These are phyloP conservation scores for Colletotrichum gloeosporioides DNA, from an alignment of 2,329 filamentous ascomycete genomes.

Conservation along the genomic window DNA sequence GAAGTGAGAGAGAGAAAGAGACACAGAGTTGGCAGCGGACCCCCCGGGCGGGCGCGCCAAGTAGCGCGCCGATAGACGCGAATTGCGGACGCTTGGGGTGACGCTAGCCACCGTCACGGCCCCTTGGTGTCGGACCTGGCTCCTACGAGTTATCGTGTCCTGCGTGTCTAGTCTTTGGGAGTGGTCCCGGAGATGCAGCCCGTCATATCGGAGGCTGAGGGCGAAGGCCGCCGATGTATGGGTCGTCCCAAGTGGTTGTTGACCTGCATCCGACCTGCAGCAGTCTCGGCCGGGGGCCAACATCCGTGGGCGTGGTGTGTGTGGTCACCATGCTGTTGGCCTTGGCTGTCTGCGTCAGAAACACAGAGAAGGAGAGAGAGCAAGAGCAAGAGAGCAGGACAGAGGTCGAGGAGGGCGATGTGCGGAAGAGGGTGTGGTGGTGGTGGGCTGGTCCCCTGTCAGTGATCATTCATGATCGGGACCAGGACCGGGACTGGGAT, in stretches of 20 bases:
- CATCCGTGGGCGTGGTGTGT: neutral
- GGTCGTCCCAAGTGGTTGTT: neutral
- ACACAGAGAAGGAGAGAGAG: neutral
- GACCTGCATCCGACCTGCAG: slow-evolving; percentile 1
- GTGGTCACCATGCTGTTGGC: neutral
- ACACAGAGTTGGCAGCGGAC: neutral
- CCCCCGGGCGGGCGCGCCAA: neutral
- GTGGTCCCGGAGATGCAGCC: neutral
- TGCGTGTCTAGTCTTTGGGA: neutral
- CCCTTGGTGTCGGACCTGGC: neutral
- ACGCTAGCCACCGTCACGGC: neutral
- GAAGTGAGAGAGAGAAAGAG: neutral
- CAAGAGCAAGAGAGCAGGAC: neutral
- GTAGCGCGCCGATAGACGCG: slow-evolving; percentile 8
- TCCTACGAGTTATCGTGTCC: neutral
- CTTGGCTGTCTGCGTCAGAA: neutral
- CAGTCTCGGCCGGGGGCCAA: neutral
- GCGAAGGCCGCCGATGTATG: neutral
- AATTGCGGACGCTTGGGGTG: neutral
- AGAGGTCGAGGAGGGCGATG: neutral
- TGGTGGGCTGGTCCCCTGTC: neutral
- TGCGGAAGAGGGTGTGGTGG: neutral
- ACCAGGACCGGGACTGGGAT: neutral
- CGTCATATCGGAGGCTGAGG: neutral
- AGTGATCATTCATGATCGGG: neutral